These are phyloP conservation scores for Colletotrichum melonis DNA, from an alignment of 2,329 filamentous ascomycete genomes.

Conservation along the genomic window DNA sequence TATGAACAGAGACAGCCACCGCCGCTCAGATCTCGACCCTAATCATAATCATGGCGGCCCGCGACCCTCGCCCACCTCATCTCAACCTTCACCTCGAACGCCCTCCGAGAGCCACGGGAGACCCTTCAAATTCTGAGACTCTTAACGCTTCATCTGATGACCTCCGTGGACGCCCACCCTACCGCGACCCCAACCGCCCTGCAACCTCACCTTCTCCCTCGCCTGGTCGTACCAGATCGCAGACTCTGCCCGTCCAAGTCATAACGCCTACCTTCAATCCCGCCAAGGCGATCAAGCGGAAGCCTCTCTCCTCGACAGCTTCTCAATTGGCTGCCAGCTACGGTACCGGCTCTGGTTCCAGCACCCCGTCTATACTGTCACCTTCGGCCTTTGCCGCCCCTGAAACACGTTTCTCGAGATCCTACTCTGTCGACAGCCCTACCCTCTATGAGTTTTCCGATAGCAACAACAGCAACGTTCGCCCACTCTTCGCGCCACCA, in stretches of 20 bases:
- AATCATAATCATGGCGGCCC: constrained; percentile 35
- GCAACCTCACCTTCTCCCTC: constrained; percentile 38
- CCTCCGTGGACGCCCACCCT: constrained; percentile 25
- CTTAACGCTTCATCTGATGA: constrained; percentile 36
- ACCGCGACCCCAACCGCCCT: constrained; percentile 33
- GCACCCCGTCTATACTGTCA: constrained; percentile 39
- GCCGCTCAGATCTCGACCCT: constrained; percentile 32
- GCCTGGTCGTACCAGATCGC: constrained; percentile 36
- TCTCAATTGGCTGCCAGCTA: constrained; percentile 62
- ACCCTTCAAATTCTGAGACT: constrained; percentile 36
- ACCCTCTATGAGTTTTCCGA: constrained; percentile 70
- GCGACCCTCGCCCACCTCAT: constrained; percentile 29
- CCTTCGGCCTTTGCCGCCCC: constrained; percentile 58
- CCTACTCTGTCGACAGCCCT: constrained; percentile 68
- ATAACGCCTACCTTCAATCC: constrained; percentile 22
- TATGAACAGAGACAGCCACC: constrained; percentile 30
- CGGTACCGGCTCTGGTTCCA: constrained; percentile 55
- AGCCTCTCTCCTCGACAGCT: constrained; percentile 68
- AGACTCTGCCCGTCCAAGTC: constrained; percentile 32
- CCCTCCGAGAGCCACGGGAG: constrained; percentile 27
- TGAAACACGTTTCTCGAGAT: constrained; percentile 65
- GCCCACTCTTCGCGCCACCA: constrained; percentile 32
- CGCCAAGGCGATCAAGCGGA: constrained; percentile 61
- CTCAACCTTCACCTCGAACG: constrained; percentile 33
- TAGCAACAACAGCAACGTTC: constrained; percentile 31